Percentiles rank a stretch among this genome's conserved stretches.
phyloP scores from a whole-genome alignment of 768 basidiomycete genomes.

The Trametes cubensis region DNA sequence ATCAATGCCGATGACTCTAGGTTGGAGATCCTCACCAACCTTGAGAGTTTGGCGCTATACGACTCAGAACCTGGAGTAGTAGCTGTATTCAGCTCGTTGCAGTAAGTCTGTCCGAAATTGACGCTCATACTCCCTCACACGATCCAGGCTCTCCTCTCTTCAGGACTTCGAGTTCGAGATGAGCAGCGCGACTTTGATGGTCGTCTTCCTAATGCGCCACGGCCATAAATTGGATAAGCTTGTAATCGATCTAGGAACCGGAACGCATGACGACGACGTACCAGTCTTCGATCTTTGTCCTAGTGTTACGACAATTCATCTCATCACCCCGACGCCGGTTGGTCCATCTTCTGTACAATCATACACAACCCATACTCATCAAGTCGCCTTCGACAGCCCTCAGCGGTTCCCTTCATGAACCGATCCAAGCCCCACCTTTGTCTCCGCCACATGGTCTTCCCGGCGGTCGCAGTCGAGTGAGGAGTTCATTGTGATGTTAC shows the following conservation, averaged over 20 bases:
- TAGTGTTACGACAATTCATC: not conserved
- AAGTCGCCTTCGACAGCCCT: not conserved
- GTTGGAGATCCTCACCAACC: not conserved
- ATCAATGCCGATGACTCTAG: not conserved
- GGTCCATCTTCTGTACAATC: too few species aligned
- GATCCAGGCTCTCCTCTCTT: not conserved
- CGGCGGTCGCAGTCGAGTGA: not conserved
- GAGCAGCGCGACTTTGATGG: not conserved
- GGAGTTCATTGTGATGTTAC: too few species aligned
- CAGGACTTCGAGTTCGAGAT: not conserved
- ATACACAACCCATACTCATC: not conserved
- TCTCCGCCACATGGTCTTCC: not conserved
- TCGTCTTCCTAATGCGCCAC: not conserved
- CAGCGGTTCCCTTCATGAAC: not conserved
- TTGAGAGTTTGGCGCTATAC: not conserved
- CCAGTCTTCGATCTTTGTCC: conserved; percentile 2
- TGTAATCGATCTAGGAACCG: too few species aligned
- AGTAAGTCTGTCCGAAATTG: not conserved
- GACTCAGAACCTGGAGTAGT: not conserved
- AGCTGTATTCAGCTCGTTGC: not conserved
- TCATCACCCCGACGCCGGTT: not conserved
- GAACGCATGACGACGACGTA: too few species aligned
- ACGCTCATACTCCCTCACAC: too few species aligned
- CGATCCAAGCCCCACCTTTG: not conserved
- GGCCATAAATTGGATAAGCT: not conserved